Base-by-base conservation (phyloP, 2,329 filamentous ascomycete genomes). In the Ophiostoma populinum region DNA sequence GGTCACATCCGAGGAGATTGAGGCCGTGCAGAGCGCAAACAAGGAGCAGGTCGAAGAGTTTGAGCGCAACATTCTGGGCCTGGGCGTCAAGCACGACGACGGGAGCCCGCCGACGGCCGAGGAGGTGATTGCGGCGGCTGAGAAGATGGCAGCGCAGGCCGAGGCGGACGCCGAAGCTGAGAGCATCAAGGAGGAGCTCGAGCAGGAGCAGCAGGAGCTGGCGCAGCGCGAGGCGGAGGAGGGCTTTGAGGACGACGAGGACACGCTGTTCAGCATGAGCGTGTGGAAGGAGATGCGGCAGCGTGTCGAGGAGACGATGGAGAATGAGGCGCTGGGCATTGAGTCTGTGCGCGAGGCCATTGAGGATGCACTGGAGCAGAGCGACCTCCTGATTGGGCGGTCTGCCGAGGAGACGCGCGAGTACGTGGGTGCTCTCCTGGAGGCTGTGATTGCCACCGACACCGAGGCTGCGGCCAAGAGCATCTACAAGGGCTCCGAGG, bases 1-100 rank as follows among this genome's bases (percentile, higher is more conserved):
- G 4, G 75, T 95, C 35, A 69, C 68, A 0, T 67, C 80, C 5
- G 66, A 75, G 5, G 65, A 82, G 35, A 81, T 92, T 42, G 59
- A 77, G 13, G 54, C 57, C 10, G 80, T 90, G n/a, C 87, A 95
- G 51, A 67, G 62, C 16, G 63, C 63, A 11, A 74, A 70, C 39
- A 70, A 71, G 42, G 68, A 62, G 13, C 67, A 70, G 22, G 66
- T 85, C 16, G 72, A 78, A 32, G 67, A 67, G 10, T 81, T 81
- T 44, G 78, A 92, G 51, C 63, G 61, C 25, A 55, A 63, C 11
- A 64, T 82, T 12, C 57, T 75, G 28, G 70, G 65, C 7, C 45
- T 74, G 3, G 52, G 53, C 12, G 34, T 45, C 11, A 46, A 51
- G 3, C 40, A 44, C 16, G 48, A 49, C 22, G 30, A 30, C 8